Conservation (phyloP, 2,329 filamentous ascomycete species). For the Colletotrichum nymphaeae region DNA sequence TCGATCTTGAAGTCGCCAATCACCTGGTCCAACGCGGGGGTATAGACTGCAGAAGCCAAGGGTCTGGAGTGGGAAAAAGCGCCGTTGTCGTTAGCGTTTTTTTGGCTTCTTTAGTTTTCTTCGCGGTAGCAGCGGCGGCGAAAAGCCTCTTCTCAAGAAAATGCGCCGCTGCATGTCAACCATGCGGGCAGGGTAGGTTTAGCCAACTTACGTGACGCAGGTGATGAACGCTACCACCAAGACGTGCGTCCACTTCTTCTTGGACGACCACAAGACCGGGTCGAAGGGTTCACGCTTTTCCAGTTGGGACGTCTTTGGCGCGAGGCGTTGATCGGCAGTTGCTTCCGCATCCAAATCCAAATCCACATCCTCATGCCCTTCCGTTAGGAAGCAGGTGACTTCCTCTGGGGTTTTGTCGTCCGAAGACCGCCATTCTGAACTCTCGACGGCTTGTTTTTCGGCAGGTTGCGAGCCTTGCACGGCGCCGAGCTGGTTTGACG, state of each 20-base stretch:
- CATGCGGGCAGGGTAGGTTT: not conserved
- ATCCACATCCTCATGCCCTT: not conserved
- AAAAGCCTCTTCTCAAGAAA: not conserved
- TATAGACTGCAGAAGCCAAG: conserved; percentile 27
- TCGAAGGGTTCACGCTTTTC: conserved; percentile 8
- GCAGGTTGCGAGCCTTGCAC: not conserved
- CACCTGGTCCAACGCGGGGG: conserved; percentile 16
- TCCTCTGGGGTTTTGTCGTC: conserved; percentile 5
- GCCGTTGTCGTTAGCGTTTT: not conserved
- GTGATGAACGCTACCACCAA: conserved; percentile 19
- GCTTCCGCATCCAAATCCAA: not conserved
- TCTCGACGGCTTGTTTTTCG: not conserved
- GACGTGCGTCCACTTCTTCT: conserved; percentile 23
- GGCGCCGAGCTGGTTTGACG: not conserved
- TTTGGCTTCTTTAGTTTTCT: not conserved
- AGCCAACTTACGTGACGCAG: conserved; percentile 23
- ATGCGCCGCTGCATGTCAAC: not conserved
- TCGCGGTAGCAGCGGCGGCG: not conserved
- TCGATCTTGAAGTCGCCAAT: conserved; percentile 14
- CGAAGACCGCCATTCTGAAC: not conserved
- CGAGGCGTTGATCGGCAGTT: not conserved
- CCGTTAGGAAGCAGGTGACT: conserved; percentile 1
- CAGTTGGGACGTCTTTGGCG: conserved; percentile 4
- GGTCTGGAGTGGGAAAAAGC: not conserved
- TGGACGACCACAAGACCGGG: conserved; percentile 15